These are phyloP conservation scores for Lichtheimia ornata DNA, from an alignment of 371 early-diverging fungal species.

Conservation along the genomic window DNA sequence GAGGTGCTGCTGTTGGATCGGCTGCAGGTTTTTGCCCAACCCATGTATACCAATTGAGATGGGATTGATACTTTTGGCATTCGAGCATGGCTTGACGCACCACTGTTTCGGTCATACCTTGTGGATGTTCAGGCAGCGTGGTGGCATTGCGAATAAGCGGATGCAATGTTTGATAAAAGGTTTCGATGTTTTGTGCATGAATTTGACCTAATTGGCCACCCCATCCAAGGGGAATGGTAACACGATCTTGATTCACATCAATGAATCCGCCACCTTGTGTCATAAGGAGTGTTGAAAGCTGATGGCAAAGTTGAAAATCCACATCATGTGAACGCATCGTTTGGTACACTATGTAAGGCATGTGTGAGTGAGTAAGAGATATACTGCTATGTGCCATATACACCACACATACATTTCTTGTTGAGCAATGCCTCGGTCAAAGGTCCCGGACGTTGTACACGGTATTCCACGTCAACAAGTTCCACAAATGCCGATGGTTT, in stretches of 20 bases:
- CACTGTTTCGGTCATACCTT: slow-evolving; percentile 3
- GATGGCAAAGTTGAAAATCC: slow-evolving; percentile 22
- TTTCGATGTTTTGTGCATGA: slow-evolving; percentile 23
- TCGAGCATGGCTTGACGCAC: slow-evolving; percentile 20
- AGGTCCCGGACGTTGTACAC: slow-evolving; percentile 49
- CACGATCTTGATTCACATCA: slow-evolving; percentile 26
- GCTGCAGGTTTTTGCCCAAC: slow-evolving; percentile 23
- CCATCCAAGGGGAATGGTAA: slow-evolving; percentile 34
- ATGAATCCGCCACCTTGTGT: slow-evolving; percentile 24
- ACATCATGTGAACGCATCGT: slow-evolving; percentile 16
- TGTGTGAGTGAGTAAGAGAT: neutral
- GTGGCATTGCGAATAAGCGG: slow-evolving; percentile 12
- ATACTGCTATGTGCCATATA: neutral
- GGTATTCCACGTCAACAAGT: slow-evolving; percentile 53
- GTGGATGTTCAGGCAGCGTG: slow-evolving; percentile 3
- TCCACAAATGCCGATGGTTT: slow-evolving; percentile 57
- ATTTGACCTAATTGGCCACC: slow-evolving; percentile 30
- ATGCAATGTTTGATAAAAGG: slow-evolving; percentile 20
- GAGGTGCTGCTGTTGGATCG: neutral
- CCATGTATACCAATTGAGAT: slow-evolving; percentile 29
- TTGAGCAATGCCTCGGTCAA: slow-evolving; percentile 40
- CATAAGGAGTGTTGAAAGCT: slow-evolving; percentile 29
- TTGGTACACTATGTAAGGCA: slow-evolving; percentile 17
- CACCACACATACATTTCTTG: slow-evolving; percentile 27
- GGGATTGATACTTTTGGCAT: slow-evolving; percentile 25